Conservation (phyloP, 2,329 filamentous ascomycete genomes). For the Colletotrichum truncatum region DNA sequence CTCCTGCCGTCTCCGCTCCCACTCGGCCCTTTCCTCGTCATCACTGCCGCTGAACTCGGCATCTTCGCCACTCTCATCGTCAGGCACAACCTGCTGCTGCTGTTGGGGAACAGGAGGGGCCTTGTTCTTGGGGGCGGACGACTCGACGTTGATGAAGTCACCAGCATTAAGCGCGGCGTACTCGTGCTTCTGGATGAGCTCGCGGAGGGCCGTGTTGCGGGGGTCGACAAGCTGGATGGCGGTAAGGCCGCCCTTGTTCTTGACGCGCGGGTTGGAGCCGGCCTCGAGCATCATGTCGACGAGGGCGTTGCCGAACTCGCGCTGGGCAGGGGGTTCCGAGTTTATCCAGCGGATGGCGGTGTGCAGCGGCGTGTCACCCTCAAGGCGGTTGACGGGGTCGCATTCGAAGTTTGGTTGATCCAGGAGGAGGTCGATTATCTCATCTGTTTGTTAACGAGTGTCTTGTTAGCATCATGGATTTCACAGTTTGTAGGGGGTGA, state of each 20-base stretch:
- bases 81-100: conserved; percentile 18
- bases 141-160: conserved; percentile 59
- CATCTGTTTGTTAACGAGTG: conserved; percentile 59
- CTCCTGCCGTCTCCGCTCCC: conserved; percentile 61
- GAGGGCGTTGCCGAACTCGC: conserved; percentile 71
- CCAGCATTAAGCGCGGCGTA: conserved; percentile 68
- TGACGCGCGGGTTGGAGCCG: conserved; percentile 65
- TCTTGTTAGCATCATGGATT: conserved; percentile 1
- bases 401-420: conserved; percentile 88
- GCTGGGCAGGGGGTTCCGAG: conserved; percentile 68
- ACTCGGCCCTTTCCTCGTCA: conserved; percentile 70
- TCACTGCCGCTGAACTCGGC: conserved; percentile 72
- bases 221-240: conserved; percentile 80
- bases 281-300: conserved; percentile 86
- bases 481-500: not conserved
- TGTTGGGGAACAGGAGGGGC: conserved; percentile 31
- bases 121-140: conserved; percentile 30
- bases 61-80: conserved; percentile 55
- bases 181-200: conserved; percentile 76
- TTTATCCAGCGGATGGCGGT: conserved; percentile 82
- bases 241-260: conserved; percentile 79
- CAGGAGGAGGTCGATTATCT: conserved; percentile 82
- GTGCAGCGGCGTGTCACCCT: conserved; percentile 84
- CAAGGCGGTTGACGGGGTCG: conserved; percentile 76
- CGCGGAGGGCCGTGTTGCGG: conserved; percentile 67